Conservation (phyloP, 768 basidiomycete species). For the Amanita polypyramis region DNA sequence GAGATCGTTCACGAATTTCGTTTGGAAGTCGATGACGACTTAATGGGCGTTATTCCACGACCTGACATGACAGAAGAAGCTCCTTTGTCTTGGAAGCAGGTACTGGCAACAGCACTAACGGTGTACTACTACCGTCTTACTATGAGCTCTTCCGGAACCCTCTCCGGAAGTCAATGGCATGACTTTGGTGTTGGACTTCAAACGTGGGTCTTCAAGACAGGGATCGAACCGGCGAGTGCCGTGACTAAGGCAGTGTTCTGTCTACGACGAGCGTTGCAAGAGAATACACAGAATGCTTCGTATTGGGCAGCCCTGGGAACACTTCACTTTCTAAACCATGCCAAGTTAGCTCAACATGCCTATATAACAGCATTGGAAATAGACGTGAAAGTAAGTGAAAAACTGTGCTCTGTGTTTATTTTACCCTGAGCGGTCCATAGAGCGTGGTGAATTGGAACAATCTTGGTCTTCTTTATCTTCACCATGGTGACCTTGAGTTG, state of each 20-base stretch:
- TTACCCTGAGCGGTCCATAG: constrained; percentile 23
- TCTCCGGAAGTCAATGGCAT: constrained; percentile 54
- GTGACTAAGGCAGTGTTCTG: constrained; percentile 36
- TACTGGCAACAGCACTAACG: constrained; percentile 41
- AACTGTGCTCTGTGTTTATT: not conserved
- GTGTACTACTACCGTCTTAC: constrained; percentile 54
- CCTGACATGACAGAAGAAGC: constrained; percentile 16
- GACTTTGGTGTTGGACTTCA: constrained; percentile 63
- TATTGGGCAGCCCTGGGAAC: constrained; percentile 84
- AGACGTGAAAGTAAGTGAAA: constrained; percentile 58
- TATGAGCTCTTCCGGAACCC: constrained; percentile 39
- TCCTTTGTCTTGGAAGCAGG: constrained; percentile 21
- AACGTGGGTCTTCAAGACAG: constrained; percentile 19
- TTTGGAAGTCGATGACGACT: constrained; percentile 27
- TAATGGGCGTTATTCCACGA: constrained; percentile 29
- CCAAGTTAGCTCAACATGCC: constrained; percentile 80
- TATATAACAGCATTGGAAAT: constrained; percentile 84
- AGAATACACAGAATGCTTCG: constrained; percentile 56
- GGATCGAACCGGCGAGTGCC: constrained; percentile 21
- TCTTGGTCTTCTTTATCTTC: constrained; percentile 78
- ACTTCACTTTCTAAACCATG: constrained; percentile 52
- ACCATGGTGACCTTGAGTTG: constrained; percentile 68
- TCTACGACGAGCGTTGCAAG: constrained; percentile 62
- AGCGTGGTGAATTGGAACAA: constrained; percentile 75
- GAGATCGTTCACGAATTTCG: constrained; percentile 28